Percentiles rank a stretch among this genome's conserved stretches.
These are phyloP conservation scores for Mimosa pudica DNA, from an alignment of 306 rosid species.

Conservation along the genomic window DNA sequence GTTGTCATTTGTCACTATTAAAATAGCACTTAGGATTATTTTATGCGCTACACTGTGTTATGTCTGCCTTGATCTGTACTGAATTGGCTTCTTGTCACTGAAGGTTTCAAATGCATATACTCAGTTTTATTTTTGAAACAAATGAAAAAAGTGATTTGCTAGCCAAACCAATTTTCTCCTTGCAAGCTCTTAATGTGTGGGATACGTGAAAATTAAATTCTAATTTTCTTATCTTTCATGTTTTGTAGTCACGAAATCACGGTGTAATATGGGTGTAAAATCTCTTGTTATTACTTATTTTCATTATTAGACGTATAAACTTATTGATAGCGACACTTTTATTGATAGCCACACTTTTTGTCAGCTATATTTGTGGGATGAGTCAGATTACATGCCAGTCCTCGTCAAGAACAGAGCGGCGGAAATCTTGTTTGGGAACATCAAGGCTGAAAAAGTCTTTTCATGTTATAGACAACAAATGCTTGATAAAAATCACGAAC, in stretches of 20 bases:
- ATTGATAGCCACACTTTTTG: conserved; percentile 27
- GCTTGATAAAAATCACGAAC: conserved; percentile 27
- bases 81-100: neutral
- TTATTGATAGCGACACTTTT: conserved; percentile 23
- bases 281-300: neutral
- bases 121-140: neutral
- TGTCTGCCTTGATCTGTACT: neutral
- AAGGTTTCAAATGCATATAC: neutral
- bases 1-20: conserved; percentile 32
- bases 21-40: conserved; percentile 12
- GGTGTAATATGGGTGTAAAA: conserved; percentile 1
- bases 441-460: conserved; percentile 68
- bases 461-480: conserved; percentile 46
- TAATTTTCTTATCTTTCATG: neutral
- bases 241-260: conserved; percentile 11
- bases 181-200: neutral
- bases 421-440: conserved; percentile 79
- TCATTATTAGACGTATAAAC: conserved; percentile 14
- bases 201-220: neutral
- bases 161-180: conserved; percentile 20
- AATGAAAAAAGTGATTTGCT: conserved; percentile 4
- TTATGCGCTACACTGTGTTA: conserved; percentile 9
- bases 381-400: conserved; percentile 58
- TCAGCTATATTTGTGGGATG: conserved; percentile 84
- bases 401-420: conserved; percentile 76